Evolutionary conservation across 2,329 filamentous ascomycete genomes (phyloP), one percentile per base, ranked within the genome.

Genomic region (Torrubiellomyces zombiae): DNA sequence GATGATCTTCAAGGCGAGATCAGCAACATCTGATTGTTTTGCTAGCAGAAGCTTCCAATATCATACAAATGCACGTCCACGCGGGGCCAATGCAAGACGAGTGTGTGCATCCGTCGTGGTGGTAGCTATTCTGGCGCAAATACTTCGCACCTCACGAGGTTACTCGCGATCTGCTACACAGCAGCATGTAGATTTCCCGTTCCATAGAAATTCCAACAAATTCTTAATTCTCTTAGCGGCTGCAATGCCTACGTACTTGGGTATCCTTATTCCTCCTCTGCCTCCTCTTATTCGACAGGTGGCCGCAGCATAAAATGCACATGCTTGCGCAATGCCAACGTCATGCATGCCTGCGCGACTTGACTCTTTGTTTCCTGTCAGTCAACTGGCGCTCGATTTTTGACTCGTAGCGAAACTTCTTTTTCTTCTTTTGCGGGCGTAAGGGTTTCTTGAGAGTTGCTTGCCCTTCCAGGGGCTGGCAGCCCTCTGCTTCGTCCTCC

Each of bases 1-100:
- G 75, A 91, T 47, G 78, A 86, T 38, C 80, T 95, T 56, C 80
- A 89, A 60, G 58, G 63, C 43, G 85, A 93, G 60, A 85, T 95
- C 58, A 77, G 76, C 66, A 89, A 82, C 61, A 85, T 95, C 57
- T 95, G 73, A 72, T 43, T 34, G 28, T 33, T 19, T 25, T 31
- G 27, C 30, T 33, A 28, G 31, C 30, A 31, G 24, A 29, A 33
- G 29, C n/a, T n/a, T n/a, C n/a, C n/a, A n/a, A n/a, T n/a, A n/a
- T n/a, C n/a, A n/a, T n/a, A n/a, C n/a, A n/a, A n/a, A n/a, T n/a
- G n/a, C n/a, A n/a, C n/a, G n/a, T n/a, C n/a, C n/a, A n/a, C n/a
- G n/a, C n/a, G n/a, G n/a, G n/a, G n/a, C n/a, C n/a, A n/a, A n/a
- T n/a, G n/a, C n/a, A n/a, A n/a, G n/a, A n/a, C n/a, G n/a, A n/a